These are phyloP conservation scores for Sabuloglossum arenarium DNA, from an alignment of 495 filamentous ascomycete genomes.

Conservation along the genomic window DNA sequence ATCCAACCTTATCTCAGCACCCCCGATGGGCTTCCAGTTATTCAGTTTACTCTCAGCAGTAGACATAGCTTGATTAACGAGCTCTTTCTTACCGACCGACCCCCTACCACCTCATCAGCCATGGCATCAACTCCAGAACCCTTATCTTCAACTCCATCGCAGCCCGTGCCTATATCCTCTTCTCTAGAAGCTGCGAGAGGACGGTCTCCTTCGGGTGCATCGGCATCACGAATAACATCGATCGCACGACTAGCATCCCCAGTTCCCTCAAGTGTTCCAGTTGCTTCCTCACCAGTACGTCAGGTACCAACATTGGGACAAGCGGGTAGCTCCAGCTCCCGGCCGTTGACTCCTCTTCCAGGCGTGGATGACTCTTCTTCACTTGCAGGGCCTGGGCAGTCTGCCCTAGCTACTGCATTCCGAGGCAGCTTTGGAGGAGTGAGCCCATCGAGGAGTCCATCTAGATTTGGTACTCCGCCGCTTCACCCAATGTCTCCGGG, in stretches of 20 bases:
- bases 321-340: constrained; percentile 14
- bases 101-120: background rate
- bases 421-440: constrained; percentile 30
- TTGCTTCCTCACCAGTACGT: constrained; percentile 25
- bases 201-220: background rate
- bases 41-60: background rate
- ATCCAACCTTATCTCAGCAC: no score
- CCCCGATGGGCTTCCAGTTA: no score
- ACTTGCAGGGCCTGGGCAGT: constrained; percentile 44
- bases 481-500: constrained; percentile 34
- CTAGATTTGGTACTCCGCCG: constrained; percentile 22
- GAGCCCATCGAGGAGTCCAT: constrained; percentile 6
- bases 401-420: constrained; percentile 55
- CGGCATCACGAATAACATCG: constrained; percentile 33
- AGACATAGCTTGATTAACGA: background rate
- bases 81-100: background rate
- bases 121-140: constrained; percentile 22
- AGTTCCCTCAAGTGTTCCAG: constrained; percentile 29
- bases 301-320: constrained; percentile 20
- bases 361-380: constrained; percentile 28
- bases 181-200: background rate
- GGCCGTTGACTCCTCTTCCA: constrained; percentile 27
- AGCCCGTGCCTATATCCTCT: constrained; percentile 1
- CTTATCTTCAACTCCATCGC: constrained; percentile 11
- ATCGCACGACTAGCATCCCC: constrained; percentile 57